phyloP scores from a whole-genome alignment of 805 yeast species.

The Scheffersomyces coipomensis region DNA sequence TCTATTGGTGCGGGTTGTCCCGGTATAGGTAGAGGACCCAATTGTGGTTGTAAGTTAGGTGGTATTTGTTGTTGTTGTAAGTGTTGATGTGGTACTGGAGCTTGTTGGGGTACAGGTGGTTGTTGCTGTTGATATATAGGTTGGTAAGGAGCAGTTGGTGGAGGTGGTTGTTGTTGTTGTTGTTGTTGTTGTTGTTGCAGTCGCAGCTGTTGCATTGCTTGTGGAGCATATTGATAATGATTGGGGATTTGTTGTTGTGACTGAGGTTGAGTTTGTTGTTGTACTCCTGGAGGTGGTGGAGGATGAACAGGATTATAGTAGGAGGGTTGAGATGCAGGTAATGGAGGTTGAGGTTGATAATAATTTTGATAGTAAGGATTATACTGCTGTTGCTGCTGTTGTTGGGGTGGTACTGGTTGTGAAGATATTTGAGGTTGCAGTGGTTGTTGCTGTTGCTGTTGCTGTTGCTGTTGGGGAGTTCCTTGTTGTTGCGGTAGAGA shows the following conservation, averaged over 20 bases:
- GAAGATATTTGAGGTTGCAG: neutral
- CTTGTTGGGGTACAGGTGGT: conserved; percentile 9
- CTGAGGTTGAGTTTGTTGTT: conserved; percentile 2
- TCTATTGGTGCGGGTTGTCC: neutral
- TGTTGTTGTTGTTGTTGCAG: conserved; percentile 5
- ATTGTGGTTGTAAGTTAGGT: neutral
- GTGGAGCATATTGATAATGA: neutral
- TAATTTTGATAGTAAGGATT: conserved; percentile 1
- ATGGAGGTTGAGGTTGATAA: conserved; percentile 1
- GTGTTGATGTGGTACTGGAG: conserved; percentile 5
- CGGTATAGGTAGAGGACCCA: neutral
- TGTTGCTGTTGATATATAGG: conserved; percentile 3
- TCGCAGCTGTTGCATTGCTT: too few relatives aligned
- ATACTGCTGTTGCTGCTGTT: conserved; percentile 2
- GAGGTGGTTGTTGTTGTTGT: conserved; percentile 7
- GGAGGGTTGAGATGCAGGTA: neutral
- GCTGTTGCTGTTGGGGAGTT: conserved; percentile 1
- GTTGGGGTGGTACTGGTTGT: neutral
- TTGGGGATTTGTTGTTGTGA: conserved; percentile 1
- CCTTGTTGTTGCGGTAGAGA: neutral
- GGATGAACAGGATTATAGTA: neutral
- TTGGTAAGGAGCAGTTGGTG: conserved; percentile 4
- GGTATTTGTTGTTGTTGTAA: conserved; percentile 4
- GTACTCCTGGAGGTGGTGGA: neutral
- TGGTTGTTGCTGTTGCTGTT: conserved; percentile 1